Conservation (phyloP, 148 eudicot species). For the Gaultheria prostrata region DNA sequence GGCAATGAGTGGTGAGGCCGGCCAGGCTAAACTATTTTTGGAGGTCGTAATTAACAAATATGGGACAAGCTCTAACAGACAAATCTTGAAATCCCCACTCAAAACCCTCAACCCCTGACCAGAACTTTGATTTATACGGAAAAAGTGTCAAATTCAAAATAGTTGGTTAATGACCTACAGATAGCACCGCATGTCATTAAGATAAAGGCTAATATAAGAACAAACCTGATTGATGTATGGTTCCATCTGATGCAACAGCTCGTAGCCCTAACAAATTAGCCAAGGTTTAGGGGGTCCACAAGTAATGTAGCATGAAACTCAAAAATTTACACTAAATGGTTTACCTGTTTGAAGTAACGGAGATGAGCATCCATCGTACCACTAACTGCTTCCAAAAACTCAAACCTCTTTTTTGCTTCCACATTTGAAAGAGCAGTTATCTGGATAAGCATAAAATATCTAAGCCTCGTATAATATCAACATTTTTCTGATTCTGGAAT, state of each 20-base stretch:
- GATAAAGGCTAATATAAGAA: slow-evolving; percentile 6
- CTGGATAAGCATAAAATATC: slow-evolving; percentile 24
- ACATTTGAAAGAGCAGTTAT: slow-evolving; percentile 83
- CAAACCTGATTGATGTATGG: slow-evolving; percentile 95
- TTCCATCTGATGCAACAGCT: slow-evolving; percentile 98
- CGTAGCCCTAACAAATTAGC: slow-evolving; percentile 68
- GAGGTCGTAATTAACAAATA: too few relatives aligned
- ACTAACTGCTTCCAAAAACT: slow-evolving; percentile 95
- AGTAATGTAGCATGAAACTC: background rate
- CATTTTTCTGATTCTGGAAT: background rate
- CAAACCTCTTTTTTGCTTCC: slow-evolving; percentile 98
- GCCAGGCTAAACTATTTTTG: too few relatives aligned
- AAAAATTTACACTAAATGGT: background rate
- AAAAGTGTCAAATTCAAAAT: background rate
- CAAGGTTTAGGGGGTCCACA: slow-evolving; percentile 12
- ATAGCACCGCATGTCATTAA: background rate
- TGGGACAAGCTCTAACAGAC: too few relatives aligned
- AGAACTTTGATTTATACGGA: background rate
- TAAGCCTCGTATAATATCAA: background rate
- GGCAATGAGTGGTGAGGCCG: too few relatives aligned
- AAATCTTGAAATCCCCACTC: background rate
- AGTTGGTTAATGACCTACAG: background rate
- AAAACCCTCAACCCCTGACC: background rate
- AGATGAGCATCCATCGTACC: slow-evolving; percentile 99
- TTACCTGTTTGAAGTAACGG: slow-evolving; percentile 94